phyloP scores from a whole-genome alignment of 495 filamentous ascomycete genomes.

The Penicillium crystallinum region DNA sequence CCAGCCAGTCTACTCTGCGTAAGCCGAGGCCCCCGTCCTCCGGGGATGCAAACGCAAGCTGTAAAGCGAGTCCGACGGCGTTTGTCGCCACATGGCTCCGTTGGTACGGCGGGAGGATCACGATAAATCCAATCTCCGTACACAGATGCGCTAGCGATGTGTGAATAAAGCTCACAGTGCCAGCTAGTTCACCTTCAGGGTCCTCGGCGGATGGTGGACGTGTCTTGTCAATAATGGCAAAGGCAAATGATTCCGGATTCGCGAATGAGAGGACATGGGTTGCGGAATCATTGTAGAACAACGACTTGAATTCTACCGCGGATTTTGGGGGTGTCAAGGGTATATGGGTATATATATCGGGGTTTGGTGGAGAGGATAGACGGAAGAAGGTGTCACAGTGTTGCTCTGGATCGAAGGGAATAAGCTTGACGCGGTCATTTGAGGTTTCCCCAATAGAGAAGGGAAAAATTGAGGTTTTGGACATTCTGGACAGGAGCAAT shows the following conservation, averaged over 20 bases:
- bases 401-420: slow-evolving; percentile 12
- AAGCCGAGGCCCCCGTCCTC: slow-evolving; percentile 17
- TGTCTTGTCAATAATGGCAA: slow-evolving; percentile 22
- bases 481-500: neutral
- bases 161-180: slow-evolving; percentile 17
- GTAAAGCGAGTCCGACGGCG: slow-evolving; percentile 16
- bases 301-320: slow-evolving; percentile 4
- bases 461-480: slow-evolving; percentile 1
- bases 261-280: slow-evolving; percentile 14
- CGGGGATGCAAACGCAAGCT: slow-evolving; percentile 2
- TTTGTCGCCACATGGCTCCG: slow-evolving; percentile 18
- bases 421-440: slow-evolving; percentile 17
- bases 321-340: slow-evolving; percentile 5
- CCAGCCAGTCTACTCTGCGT: slow-evolving; percentile 13
- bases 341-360: slow-evolving; percentile 18
- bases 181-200: slow-evolving; percentile 19
- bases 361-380: slow-evolving; percentile 8
- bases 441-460: slow-evolving; percentile 8
- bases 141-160: slow-evolving; percentile 10
- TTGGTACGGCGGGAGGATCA: slow-evolving; percentile 22
- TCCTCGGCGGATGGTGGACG: slow-evolving; percentile 15
- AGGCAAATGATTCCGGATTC: slow-evolving; percentile 18
- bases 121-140: slow-evolving; percentile 20
- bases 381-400: slow-evolving; percentile 14
- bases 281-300: slow-evolving; percentile 5